Conservation (phyloP, 2,329 filamentous ascomycete genomes). For the Macroventuria anomochaeta region DNA sequence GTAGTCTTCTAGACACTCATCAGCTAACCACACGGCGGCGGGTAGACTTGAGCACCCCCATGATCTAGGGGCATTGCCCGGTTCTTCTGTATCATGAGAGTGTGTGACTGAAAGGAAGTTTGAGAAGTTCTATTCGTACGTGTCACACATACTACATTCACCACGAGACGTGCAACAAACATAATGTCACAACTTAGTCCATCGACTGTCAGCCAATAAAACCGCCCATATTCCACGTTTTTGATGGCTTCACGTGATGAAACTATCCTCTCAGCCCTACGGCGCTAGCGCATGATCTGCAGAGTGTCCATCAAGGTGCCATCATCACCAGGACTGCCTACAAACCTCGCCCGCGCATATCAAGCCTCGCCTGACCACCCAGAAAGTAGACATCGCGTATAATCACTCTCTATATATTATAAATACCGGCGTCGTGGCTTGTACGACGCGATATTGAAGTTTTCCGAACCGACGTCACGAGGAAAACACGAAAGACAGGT, state of each 20-base stretch:
- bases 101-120: background rate
- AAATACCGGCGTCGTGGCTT: background rate
- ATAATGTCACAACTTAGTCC: background rate
- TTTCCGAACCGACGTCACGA: slow-evolving; percentile 30
- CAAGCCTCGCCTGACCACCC: background rate
- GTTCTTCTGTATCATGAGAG: too few relatives aligned
- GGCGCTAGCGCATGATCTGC: slow-evolving; percentile 16
- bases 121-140: background rate
- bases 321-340: slow-evolving; percentile 3
- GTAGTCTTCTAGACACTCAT: too few relatives aligned
- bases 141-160: background rate
- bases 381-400: background rate
- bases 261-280: slow-evolving; percentile 8
- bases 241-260: slow-evolving; percentile 6
- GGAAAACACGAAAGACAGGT: slow-evolving; percentile 30
- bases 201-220: slow-evolving; percentile 2
- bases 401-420: background rate
- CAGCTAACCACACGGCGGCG: too few relatives aligned
- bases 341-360: background rate
- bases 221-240: background rate
- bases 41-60: too few relatives aligned
- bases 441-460: slow-evolving; percentile 5
- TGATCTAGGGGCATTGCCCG: too few relatives aligned
- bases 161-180: slow-evolving; percentile 1
- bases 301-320: slow-evolving; percentile 27